Base-by-base conservation (phyloP, 371 early-diverging fungal genomes). In the Phascolomyces articulosus region DNA sequence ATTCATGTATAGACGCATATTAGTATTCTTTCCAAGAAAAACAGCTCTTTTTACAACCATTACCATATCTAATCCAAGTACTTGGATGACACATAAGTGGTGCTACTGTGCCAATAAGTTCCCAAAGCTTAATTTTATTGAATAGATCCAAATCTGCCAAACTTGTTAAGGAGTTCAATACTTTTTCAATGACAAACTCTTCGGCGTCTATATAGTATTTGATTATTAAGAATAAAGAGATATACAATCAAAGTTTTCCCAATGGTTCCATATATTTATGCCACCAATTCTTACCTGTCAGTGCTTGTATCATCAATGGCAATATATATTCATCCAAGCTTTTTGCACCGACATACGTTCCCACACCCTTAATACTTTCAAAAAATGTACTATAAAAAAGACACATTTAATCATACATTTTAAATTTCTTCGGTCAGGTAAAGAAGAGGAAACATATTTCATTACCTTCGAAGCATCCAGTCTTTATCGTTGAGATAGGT, bases 401-500 rank as follows among this genome's bases (percentile, higher is more conserved):
- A 51, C 24, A 6, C 7, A 9, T 4, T 20, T 51, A 13, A 47
- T 7, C 20, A 38, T 38, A 38, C 6, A 38, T 13, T 9, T 38
- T n/a, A n/a, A n/a, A n/a, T n/a, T n/a, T n/a, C n/a, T n/a, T n/a
- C n/a, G n/a, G n/a, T n/a, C n/a, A n/a, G n/a, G 34, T 34, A 34
- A 34, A 34, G 11, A 34, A 9, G 34, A 34, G 11, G 6, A 9
- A 34, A 34, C 11, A 34, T 44, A 13, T 18, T n/a, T 44, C 27
- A 7, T 38, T 18, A 90, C 92, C 91, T 87, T 78, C 96, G 82
- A 48, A 97, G 75, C 83, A 88, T 88, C 96, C 95, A 95, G 63
- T 96, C 96, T 27, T 87, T 83, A 55, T 95, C 97, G 71, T 97
- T 97, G 49, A 97, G 80, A 63, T 95, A 97, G 0, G 97, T 97